A percentile compares a stretch with the other conserved stretches of the same genome.
These are phyloP conservation scores for Suhomyces pyralidae DNA, from an alignment of 805 yeast genomes.

Conservation along the genomic window DNA sequence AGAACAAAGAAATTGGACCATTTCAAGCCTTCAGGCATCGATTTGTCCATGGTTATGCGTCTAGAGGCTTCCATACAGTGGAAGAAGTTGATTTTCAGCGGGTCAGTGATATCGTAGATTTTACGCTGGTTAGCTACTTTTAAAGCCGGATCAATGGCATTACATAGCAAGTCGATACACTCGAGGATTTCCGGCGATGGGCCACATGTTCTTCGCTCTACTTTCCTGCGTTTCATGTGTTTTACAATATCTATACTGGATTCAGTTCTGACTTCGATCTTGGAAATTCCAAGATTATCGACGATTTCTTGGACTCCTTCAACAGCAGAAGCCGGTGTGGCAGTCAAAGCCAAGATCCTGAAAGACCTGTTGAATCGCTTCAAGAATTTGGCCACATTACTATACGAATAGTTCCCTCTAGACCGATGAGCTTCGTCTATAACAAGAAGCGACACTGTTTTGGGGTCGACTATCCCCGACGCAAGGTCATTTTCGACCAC, in stretches of 20 bases:
- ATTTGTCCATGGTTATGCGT: constrained; percentile 50
- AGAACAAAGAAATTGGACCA: constrained; percentile 67
- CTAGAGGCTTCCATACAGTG: constrained; percentile 68
- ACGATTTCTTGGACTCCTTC: constrained; percentile 88
- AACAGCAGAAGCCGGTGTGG: constrained; percentile 89
- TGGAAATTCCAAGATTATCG: constrained; percentile 66
- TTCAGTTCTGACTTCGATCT: constrained; percentile 84
- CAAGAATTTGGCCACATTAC: constrained; percentile 67
- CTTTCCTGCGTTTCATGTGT: constrained; percentile 68
- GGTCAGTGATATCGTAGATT: constrained; percentile 63
- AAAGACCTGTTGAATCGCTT: constrained; percentile 58
- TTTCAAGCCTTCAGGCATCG: constrained; percentile 63
- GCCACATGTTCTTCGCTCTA: constrained; percentile 57
- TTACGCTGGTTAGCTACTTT: constrained; percentile 61
- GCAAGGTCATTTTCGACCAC: constrained; percentile 88
- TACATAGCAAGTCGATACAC: constrained; percentile 52
- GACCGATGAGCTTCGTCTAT: constrained; percentile 97
- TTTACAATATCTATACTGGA: constrained; percentile 72
- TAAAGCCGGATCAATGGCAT: constrained; percentile 65
- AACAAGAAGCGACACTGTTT: constrained; percentile 68
- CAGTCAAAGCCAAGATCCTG: constrained; percentile 83
- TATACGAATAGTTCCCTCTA: constrained; percentile 85
- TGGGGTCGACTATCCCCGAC: constrained; percentile 74
- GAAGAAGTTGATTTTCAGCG: constrained; percentile 66
- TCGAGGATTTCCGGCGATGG: constrained; percentile 53